Evolutionary conservation across 2,329 filamentous ascomycete species (phyloP), one percentile per base, ranked within the genome.

Genomic region (Dactylonectria macrodidyma): DNA sequence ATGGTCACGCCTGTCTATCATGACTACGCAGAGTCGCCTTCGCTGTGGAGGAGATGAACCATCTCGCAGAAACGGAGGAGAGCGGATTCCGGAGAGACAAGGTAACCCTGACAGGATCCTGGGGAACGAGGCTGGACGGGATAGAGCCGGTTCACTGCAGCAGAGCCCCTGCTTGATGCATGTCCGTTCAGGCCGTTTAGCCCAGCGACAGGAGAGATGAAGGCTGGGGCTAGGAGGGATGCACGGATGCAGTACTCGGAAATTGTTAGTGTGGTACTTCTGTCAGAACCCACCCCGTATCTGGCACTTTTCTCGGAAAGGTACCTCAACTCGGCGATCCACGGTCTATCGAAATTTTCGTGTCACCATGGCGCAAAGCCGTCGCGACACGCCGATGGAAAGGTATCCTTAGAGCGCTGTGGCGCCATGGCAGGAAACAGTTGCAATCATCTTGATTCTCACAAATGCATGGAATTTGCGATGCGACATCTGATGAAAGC

Each of bases 211-310:
- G 58, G 56, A 62, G 56, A 50, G 58, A 52, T 56, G 65, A 60
- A 60, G 47, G 65, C 66, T 47, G 64, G 59, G 70, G 62, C 58
- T 41, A 38, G 48, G 14, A 16, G 36, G 26, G 26, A 30, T 22
- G 54, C 50, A 54, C 64, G 66, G 44, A 44, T 51, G 47, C 52
- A 34, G 44, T 54, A 68, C 57, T 47, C 59, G 59, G 55, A 76
- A 81, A 81, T 81, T 82, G 80, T 82, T 82, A 82, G 73, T 68
- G 80, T 51, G 77, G 73, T 82, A 82, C 81, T 73, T 82, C 60
- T 60, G 62, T 48, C 47, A 68, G 71, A 59, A 66, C 65, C 58
- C 59, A 65, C 67, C 67, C 57, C 51, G 62, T 55, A 71, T 72
- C 70, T 70, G 69, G 69, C 73, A 73, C 71, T 65, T 71, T 71